Evolutionary conservation across 306 rosid genomes (phyloP).

Genomic region (Sophora flavescens): DNA sequence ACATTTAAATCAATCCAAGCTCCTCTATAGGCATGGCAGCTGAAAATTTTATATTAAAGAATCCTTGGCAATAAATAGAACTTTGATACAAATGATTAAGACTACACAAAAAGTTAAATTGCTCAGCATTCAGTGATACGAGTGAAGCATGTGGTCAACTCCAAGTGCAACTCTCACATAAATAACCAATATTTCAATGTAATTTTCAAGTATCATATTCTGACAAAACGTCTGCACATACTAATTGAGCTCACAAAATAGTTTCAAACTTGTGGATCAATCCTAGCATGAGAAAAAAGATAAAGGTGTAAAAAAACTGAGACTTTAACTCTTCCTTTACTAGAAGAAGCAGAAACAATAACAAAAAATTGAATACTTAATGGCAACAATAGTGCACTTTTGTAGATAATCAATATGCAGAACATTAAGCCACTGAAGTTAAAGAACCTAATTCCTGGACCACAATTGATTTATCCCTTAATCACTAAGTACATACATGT

Average conservation of each 20-base stretch:
- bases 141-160: conserved; percentile 37
- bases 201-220: conserved; percentile 8
- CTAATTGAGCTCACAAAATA: conserved; percentile 23
- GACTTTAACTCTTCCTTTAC: background rate
- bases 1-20: conserved; percentile 25
- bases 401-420: background rate
- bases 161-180: background rate
- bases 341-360: conserved; percentile 24
- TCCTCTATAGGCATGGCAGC: conserved; percentile 11
- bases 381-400: background rate
- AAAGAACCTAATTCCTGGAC: background rate
- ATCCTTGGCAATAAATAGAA: conserved; percentile 13
- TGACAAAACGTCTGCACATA: background rate
- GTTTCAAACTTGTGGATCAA: background rate
- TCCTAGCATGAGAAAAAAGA: no score
- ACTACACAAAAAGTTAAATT: background rate
- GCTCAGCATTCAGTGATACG: conserved; percentile 19
- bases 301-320: no score
- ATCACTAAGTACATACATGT: conserved; percentile 64
- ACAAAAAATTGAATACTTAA: background rate
- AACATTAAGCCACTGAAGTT: conserved; percentile 11
- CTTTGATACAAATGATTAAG: background rate
- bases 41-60: conserved; percentile 17
- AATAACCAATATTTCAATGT: background rate
- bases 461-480: background rate